A percentile compares a stretch with the other conserved stretches of the same genome.
Conservation (phyloP, 768 basidiomycete genomes). For the Leucogyrophana mollusca region DNA sequence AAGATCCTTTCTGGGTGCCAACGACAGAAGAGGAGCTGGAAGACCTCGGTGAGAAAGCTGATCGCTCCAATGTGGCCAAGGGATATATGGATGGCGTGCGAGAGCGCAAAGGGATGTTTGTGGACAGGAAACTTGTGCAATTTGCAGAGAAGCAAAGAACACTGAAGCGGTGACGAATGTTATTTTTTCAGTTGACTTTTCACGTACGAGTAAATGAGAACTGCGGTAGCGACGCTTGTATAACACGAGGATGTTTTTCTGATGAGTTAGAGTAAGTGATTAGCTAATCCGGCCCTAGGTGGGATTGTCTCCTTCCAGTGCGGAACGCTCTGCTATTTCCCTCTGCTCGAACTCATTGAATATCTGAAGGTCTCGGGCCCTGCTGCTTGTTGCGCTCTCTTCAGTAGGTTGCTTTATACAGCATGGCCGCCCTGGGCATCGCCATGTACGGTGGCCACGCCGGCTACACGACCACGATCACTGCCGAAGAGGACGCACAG, state of each 20-base stretch:
- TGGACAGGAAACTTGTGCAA: slow-evolving; percentile 92
- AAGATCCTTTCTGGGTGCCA: slow-evolving; percentile 97
- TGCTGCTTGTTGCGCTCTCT: not conserved
- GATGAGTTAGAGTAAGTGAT: slow-evolving; percentile 14
- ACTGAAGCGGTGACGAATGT: slow-evolving; percentile 48
- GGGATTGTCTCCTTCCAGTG: slow-evolving; percentile 5
- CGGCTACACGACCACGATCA: slow-evolving; percentile 15
- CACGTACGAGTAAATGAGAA: not conserved
- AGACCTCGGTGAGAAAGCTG: slow-evolving; percentile 95
- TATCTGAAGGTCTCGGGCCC: too few relatives aligned
- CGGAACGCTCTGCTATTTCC: not conserved
- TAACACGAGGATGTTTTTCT: not conserved
- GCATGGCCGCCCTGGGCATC: slow-evolving; percentile 25
- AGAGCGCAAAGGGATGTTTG: slow-evolving; percentile 92
- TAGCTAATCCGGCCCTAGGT: too few relatives aligned
- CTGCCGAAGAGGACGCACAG: slow-evolving; percentile 21
- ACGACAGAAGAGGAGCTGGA: slow-evolving; percentile 96
- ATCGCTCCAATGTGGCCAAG: slow-evolving; percentile 90
- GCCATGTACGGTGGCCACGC: slow-evolving; percentile 16
- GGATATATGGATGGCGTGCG: slow-evolving; percentile 89
- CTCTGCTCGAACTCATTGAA: too few relatives aligned
- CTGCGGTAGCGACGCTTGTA: slow-evolving; percentile 12
- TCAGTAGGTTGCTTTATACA: too few relatives aligned
- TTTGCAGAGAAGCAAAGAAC: slow-evolving; percentile 98
- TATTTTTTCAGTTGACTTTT: too few relatives aligned